phyloP scores from a whole-genome alignment of 345 rosid species.

The Gossypium thurberi region DNA sequence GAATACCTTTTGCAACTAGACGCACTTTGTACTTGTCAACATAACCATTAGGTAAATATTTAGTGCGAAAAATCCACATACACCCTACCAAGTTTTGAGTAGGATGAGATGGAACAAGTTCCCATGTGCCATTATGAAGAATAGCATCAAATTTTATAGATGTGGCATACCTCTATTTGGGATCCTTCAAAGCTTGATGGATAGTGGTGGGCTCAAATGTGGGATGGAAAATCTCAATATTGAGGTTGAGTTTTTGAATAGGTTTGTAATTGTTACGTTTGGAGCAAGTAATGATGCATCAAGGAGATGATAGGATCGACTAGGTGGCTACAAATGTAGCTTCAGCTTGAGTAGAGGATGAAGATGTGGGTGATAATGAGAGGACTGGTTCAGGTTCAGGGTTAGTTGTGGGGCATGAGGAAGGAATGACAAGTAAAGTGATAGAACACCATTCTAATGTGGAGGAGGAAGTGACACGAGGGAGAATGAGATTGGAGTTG shows the following conservation, averaged over 20 bases:
- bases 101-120: background rate
- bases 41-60: no score
- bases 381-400: background rate
- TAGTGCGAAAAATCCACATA: no score
- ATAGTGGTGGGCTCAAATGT: background rate
- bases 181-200: background rate
- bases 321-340: background rate
- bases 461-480: no score
- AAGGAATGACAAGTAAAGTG: background rate
- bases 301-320: background rate
- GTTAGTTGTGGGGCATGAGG: background rate
- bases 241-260: background rate
- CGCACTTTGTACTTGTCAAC: no score
- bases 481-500: no score
- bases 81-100: background rate
- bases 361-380: background rate
- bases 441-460: no score
- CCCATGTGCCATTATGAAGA: background rate
- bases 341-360: background rate
- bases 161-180: background rate
- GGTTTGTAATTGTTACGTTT: background rate
- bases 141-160: background rate
- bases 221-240: background rate
- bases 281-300: background rate
- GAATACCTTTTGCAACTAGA: no score